A percentile compares a stretch with the other conserved stretches of the same genome.
Evolutionary conservation across 1,139 yeast genomes (phyloP).

Genomic region (Yamadazyma triangularis): DNA sequence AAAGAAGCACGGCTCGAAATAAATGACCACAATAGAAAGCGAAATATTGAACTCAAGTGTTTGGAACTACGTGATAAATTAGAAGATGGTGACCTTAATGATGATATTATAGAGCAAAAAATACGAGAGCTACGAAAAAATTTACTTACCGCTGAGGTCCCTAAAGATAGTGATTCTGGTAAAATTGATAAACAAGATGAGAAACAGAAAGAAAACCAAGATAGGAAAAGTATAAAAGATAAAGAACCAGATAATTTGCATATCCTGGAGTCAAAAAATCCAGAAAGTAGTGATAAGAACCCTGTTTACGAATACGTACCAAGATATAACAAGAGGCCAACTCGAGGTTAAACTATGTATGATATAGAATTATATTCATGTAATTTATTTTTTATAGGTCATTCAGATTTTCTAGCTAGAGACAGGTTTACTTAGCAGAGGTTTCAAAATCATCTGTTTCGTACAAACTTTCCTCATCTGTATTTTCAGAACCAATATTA

Average conservation of each 20-base stretch:
- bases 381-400: no score
- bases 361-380: no score
- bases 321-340: background rate
- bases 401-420: no score
- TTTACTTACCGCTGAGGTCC: no score
- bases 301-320: background rate
- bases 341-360: background rate
- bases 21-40: conserved; percentile 39
- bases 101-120: conserved; percentile 17
- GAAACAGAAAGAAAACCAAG: background rate
- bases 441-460: no score
- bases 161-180: no score
- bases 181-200: no score
- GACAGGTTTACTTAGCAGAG: no score
- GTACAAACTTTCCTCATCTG: no score
- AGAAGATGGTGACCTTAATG: conserved; percentile 45
- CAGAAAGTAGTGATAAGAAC: background rate
- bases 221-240: background rate
- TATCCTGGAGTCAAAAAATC: no score
- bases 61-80: conserved; percentile 51
- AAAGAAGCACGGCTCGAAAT: conserved; percentile 23
- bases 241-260: conserved; percentile 1
- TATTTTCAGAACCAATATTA: no score
- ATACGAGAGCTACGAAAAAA: conserved; percentile 2
- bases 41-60: conserved; percentile 52